A percentile compares a stretch with the other conserved stretches of the same genome.
Evolutionary conservation across 2,329 filamentous ascomycete species (phyloP).

Genomic region (Alternaria alternata): DNA sequence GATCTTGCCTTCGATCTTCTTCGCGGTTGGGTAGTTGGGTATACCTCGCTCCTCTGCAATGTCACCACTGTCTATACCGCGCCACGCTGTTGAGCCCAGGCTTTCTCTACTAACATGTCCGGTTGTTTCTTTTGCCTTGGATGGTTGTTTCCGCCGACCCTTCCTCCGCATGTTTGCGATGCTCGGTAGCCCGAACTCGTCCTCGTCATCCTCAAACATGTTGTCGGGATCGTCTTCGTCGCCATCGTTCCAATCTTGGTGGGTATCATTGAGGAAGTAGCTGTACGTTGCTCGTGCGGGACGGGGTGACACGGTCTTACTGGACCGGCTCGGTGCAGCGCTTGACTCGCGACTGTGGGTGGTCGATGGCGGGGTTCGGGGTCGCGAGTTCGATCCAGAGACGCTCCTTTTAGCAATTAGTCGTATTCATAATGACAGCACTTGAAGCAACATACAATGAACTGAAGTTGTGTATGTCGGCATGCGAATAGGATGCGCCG

Average conservation of each 20-base stretch:
- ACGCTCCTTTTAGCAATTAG: constrained; percentile 60
- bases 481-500: constrained; percentile 94
- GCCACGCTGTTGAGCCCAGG: constrained; percentile 52
- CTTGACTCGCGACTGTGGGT: constrained; percentile 66
- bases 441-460: constrained; percentile 66
- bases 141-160: constrained; percentile 56
- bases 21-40: constrained; percentile 84
- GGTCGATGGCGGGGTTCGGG: constrained; percentile 74
- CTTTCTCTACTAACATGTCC: constrained; percentile 33
- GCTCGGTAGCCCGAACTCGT: constrained; percentile 94
- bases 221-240: constrained; percentile 74
- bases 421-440: neutral
- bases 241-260: constrained; percentile 81
- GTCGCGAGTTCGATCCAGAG: constrained; percentile 69
- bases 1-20: constrained; percentile 93
- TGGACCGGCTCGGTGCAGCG: constrained; percentile 63
- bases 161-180: constrained; percentile 89
- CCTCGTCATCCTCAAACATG: constrained; percentile 85
- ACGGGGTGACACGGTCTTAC: constrained; percentile 65
- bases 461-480: constrained; percentile 90
- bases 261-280: constrained; percentile 80
- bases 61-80: constrained; percentile 83
- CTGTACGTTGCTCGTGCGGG: constrained; percentile 76
- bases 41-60: constrained; percentile 90
- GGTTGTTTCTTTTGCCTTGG: constrained; percentile 57